phyloP scores from a whole-genome alignment of 1,284 basidiomycete genomes.

The Stereum hirsutum region DNA sequence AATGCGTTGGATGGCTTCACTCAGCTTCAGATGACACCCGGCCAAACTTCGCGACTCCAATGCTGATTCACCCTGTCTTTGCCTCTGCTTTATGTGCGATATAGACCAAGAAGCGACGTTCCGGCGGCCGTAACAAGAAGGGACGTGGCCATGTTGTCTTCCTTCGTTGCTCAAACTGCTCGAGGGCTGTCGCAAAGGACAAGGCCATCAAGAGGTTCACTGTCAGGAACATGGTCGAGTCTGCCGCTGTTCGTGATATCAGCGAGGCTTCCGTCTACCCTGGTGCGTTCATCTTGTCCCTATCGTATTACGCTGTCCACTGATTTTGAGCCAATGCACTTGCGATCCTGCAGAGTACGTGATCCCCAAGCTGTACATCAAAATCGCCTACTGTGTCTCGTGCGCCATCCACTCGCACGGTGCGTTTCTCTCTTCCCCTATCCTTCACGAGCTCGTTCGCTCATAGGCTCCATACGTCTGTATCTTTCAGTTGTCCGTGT shows the following conservation, averaged over 20 bases:
- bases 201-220: slow-evolving; percentile 99
- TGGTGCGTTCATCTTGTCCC: slow-evolving; percentile 55
- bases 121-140: slow-evolving; percentile 96
- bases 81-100: not conserved
- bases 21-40: slow-evolving; percentile 4
- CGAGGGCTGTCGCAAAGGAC: slow-evolving; percentile 90
- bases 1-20: slow-evolving; percentile 4
- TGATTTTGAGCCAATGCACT: slow-evolving; percentile 4
- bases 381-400: slow-evolving; percentile 98
- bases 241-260: slow-evolving; percentile 95
- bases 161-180: slow-evolving; percentile 98
- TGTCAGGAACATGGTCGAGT: slow-evolving; percentile 99
- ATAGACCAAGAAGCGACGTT: slow-evolving; percentile 99
- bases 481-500: slow-evolving; percentile 79
- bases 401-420: slow-evolving; percentile 99
- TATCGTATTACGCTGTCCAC: not conserved
- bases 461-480: not conserved
- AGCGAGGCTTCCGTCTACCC: slow-evolving; percentile 93
- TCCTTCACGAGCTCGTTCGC: not conserved
- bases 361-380: slow-evolving; percentile 98
- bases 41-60: not conserved
- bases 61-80: too few relatives aligned
- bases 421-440: slow-evolving; percentile 25
- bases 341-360: slow-evolving; percentile 67
- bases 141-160: slow-evolving; percentile 94